Conservation (phyloP, 2,329 filamentous ascomycete genomes). For the Biscogniauxia sp. region DNA sequence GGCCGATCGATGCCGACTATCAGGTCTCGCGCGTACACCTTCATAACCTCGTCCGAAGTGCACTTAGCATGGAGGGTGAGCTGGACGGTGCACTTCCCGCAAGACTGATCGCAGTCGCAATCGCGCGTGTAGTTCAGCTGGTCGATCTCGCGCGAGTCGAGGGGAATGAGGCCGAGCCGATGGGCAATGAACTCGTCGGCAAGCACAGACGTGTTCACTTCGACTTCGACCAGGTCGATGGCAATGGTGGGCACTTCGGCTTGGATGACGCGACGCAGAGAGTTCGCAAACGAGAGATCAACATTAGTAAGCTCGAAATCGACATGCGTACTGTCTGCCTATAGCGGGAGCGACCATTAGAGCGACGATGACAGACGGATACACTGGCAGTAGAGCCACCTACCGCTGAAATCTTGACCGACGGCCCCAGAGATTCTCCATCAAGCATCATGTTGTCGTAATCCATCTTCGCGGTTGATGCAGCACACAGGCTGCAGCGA, state of each 20-base stretch:
- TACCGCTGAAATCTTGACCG: constrained; percentile 61
- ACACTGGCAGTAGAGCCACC: constrained; percentile 8
- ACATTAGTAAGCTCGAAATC: constrained; percentile 90
- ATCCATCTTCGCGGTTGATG: constrained; percentile 43
- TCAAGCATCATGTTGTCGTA: constrained; percentile 62
- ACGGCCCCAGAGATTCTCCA: constrained; percentile 54
- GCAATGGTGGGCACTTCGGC: constrained; percentile 93
- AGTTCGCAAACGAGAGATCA: constrained; percentile 89
- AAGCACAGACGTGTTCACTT: constrained; percentile 91
- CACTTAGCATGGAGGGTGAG: constrained; percentile 84
- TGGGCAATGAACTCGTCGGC: constrained; percentile 96
- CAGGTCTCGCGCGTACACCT: constrained; percentile 88
- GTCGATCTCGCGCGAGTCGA: constrained; percentile 80
- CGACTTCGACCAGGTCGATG: constrained; percentile 91
- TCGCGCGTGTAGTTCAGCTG: constrained; percentile 84
- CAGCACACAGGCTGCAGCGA: constrained; percentile 7
- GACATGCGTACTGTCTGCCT: constrained; percentile 79
- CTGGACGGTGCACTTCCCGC: constrained; percentile 84
- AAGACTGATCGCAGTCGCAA: constrained; percentile 95
- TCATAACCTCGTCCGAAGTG: constrained; percentile 83
- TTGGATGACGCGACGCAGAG: constrained; percentile 84
- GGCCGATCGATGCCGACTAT: constrained; percentile 67
- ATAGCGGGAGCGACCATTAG: constrained; percentile 20
- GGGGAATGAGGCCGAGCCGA: constrained; percentile 83
- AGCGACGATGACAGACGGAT: constrained; percentile 5